Evolutionary conservation across 441 rosid genomes (phyloP).

Genomic region (Sinapis alba): DNA sequence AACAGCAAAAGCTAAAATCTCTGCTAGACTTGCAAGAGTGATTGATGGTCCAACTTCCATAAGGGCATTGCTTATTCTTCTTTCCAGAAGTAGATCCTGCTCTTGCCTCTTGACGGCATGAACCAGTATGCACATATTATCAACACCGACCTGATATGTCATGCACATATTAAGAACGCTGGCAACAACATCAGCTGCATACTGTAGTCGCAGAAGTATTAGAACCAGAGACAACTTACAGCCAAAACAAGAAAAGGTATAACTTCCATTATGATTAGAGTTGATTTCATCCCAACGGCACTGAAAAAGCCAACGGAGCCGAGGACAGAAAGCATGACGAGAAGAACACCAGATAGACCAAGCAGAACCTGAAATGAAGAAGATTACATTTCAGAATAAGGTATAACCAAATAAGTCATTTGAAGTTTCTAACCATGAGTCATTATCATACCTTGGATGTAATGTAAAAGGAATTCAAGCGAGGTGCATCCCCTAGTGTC

Average conservation of each 20-base stretch:
- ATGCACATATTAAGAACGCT: not conserved
- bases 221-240: conserved; percentile 56
- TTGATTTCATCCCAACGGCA: conserved; percentile 92
- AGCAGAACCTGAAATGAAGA: conserved; percentile 69
- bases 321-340: conserved; percentile 96
- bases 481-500: conserved; percentile 82
- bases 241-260: conserved; percentile 98
- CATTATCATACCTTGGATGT: conserved; percentile 75
- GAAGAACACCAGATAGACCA: conserved; percentile 95
- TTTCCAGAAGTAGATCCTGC: conserved; percentile 76
- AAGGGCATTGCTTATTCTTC: conserved; percentile 88
- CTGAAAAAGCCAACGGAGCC: conserved; percentile 98
- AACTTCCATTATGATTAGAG: conserved; percentile 99
- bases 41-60: conserved; percentile 99
- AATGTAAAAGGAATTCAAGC: conserved; percentile 67
- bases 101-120: conserved; percentile 98
- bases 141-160: conserved; percentile 86
- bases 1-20: conserved; percentile 95
- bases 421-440: not conserved
- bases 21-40: conserved; percentile 96
- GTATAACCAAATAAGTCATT: conserved; percentile 2
- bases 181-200: not conserved
- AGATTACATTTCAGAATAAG: not conserved
- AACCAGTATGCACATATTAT: conserved; percentile 98
- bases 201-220: not conserved